Evolutionary conservation across 1,284 basidiomycete genomes (phyloP).

Genomic region (Malassezia slooffiae): DNA sequence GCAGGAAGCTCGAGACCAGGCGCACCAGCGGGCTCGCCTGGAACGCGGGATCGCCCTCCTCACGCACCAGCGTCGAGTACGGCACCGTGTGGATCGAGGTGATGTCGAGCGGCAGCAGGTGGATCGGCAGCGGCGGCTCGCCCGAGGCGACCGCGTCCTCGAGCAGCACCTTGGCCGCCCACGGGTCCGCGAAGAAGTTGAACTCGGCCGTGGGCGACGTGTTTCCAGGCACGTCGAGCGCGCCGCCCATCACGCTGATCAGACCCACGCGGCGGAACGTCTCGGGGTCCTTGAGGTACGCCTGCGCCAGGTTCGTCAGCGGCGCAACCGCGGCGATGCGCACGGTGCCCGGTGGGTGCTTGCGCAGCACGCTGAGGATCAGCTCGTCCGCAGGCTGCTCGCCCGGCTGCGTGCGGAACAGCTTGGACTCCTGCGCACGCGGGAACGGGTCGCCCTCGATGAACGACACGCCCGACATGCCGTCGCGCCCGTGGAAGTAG

Average conservation of each 20-base stretch:
- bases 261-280: conserved; percentile 55
- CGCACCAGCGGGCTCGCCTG: conserved; percentile 14
- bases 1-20: conserved; percentile 31
- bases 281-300: conserved; percentile 56
- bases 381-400: conserved; percentile 55
- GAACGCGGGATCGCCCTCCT: conserved; percentile 6
- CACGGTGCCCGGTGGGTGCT: conserved; percentile 57
- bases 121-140: conserved; percentile 26
- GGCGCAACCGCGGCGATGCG: conserved; percentile 80
- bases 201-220: conserved; percentile 62
- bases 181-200: conserved; percentile 88
- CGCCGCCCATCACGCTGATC: conserved; percentile 89
- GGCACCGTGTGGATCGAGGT: conserved; percentile 33
- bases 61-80: conserved; percentile 24
- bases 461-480: conserved; percentile 32
- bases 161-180: conserved; percentile 54
- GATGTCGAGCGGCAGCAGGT: conserved; percentile 37
- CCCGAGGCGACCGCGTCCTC: conserved; percentile 18
- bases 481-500: conserved; percentile 54
- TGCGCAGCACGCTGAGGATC: conserved; percentile 58
- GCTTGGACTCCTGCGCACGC: conserved; percentile 9
- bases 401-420: conserved; percentile 47
- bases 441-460: conserved; percentile 32
- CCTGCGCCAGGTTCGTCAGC: conserved; percentile 68
- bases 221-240: conserved; percentile 83